Evolutionary conservation across 2,329 filamentous ascomycete species (phyloP).

Genomic region (Stachybotrys echinatus): DNA sequence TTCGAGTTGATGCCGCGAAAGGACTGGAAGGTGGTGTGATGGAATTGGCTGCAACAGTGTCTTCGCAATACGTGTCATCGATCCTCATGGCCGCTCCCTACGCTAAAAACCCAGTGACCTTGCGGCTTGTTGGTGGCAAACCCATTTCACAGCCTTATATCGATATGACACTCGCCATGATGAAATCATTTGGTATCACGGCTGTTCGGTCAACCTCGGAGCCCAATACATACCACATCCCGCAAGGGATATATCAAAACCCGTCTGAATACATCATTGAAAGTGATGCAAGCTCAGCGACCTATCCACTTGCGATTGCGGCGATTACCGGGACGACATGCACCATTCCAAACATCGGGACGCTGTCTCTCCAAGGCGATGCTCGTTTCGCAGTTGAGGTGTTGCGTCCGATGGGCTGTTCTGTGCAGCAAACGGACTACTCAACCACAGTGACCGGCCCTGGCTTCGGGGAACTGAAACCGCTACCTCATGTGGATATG

Average conservation of each 20-base stretch:
- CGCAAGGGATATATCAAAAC: conserved; percentile 76
- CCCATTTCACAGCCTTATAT: conserved; percentile 97
- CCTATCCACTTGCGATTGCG: conserved; percentile 88
- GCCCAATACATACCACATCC: conserved; percentile 89
- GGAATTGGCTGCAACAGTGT: conserved; percentile 88
- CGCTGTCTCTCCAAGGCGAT: conserved; percentile 86
- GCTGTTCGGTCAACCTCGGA: conserved; percentile 74
- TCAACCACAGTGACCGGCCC: conserved; percentile 94
- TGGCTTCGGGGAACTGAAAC: conserved; percentile 64
- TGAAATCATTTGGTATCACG: conserved; percentile 81
- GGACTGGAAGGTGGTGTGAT: conserved; percentile 85
- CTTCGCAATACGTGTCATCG: conserved; percentile 98
- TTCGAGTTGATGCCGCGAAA: conserved; percentile 75
- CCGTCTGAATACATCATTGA: conserved; percentile 85
- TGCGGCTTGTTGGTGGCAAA: conserved; percentile 90
- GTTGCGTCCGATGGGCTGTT: conserved; percentile 87
- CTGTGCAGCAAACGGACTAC: conserved; percentile 73
- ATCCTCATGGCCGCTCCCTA: conserved; percentile 96
- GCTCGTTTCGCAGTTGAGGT: conserved; percentile 91
- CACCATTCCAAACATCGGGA: conserved; percentile 94
- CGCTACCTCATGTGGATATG: conserved; percentile 86
- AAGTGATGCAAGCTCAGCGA: conserved; percentile 96
- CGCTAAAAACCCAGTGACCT: conserved; percentile 85
- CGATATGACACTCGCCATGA: conserved; percentile 98
- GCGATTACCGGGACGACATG: conserved; percentile 95